Evolutionary conservation across 2,329 filamentous ascomycete genomes (phyloP).

Genomic region (Colletotrichum tamarilloi): DNA sequence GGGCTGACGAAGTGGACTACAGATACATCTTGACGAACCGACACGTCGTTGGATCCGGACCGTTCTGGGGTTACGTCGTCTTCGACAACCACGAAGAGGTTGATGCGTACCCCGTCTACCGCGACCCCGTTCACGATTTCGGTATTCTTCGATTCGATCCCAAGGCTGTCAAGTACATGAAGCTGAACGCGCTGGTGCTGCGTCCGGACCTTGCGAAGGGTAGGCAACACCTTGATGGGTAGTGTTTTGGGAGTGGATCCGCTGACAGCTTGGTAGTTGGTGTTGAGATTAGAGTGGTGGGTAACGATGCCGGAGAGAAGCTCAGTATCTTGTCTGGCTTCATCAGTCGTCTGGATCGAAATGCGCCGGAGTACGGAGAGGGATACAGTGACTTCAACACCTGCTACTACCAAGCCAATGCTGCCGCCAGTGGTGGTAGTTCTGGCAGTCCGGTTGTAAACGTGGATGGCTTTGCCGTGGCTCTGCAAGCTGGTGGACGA

Average conservation of each 20-base stretch:
- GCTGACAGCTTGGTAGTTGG: slow-evolving; percentile 68
- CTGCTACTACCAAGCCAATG: slow-evolving; percentile 97
- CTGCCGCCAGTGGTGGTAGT: slow-evolving; percentile 94
- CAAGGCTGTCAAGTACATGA: slow-evolving; percentile 97
- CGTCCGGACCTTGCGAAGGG: slow-evolving; percentile 85
- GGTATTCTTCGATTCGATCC: slow-evolving; percentile 97
- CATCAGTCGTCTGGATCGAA: slow-evolving; percentile 94
- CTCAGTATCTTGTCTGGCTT: slow-evolving; percentile 97
- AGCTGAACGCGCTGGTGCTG: slow-evolving; percentile 81
- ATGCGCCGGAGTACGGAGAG: slow-evolving; percentile 97
- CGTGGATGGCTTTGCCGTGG: slow-evolving; percentile 90
- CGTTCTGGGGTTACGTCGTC: slow-evolving; percentile 98
- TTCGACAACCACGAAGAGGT: slow-evolving; percentile 99
- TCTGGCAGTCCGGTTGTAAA: slow-evolving; percentile 99
- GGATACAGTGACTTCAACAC: slow-evolving; percentile 98
- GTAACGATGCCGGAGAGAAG: slow-evolving; percentile 98
- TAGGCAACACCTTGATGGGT: slow-evolving; percentile 40
- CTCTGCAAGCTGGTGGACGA: slow-evolving; percentile 92
- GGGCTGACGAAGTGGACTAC: slow-evolving; percentile 14
- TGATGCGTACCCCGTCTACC: slow-evolving; percentile 95
- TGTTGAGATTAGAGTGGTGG: slow-evolving; percentile 94
- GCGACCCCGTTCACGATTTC: slow-evolving; percentile 98
- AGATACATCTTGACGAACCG: slow-evolving; percentile 87
- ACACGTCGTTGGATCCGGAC: slow-evolving; percentile 94
- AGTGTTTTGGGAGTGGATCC: not conserved